Evolutionary conservation across 2,329 filamentous ascomycete genomes (phyloP).

Genomic region (Pyrenophora tritici-repentis): DNA sequence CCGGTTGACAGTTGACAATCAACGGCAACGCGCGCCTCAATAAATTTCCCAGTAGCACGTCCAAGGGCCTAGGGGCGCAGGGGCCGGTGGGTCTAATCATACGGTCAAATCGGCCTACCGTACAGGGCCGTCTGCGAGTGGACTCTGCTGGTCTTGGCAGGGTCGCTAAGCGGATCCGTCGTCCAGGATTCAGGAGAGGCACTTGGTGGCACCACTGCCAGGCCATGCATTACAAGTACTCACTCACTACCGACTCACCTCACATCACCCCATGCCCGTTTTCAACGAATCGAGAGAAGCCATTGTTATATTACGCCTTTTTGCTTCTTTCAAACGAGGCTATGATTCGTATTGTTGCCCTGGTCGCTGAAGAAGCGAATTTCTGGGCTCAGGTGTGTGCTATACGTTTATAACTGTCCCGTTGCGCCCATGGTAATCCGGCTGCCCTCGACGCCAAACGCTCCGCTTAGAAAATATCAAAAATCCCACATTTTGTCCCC

Average conservation of each 20-base stretch:
- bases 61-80: conserved; percentile 15
- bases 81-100: conserved; percentile 22
- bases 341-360: background rate
- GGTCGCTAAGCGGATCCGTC: conserved; percentile 15
- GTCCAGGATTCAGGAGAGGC: background rate
- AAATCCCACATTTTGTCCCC: background rate
- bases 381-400: conserved; percentile 10
- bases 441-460: conserved; percentile 14
- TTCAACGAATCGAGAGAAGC: background rate
- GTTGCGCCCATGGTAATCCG: conserved; percentile 20
- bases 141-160: conserved; percentile 23
- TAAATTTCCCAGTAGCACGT: conserved; percentile 34
- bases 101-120: conserved; percentile 9
- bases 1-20: background rate
- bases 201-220: conserved; percentile 27
- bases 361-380: background rate
- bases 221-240: conserved; percentile 12
- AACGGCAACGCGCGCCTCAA: conserved; percentile 19
- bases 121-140: conserved; percentile 22
- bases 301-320: background rate
- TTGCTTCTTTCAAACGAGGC: background rate
- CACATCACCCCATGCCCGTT: too few relatives aligned
- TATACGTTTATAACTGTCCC: conserved; percentile 21
- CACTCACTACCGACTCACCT: conserved; percentile 5
- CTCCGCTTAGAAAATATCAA: background rate